These are phyloP conservation scores for Spongiforma sp. DNA, from an alignment of 1,284 basidiomycete genomes.

Conservation along the genomic window DNA sequence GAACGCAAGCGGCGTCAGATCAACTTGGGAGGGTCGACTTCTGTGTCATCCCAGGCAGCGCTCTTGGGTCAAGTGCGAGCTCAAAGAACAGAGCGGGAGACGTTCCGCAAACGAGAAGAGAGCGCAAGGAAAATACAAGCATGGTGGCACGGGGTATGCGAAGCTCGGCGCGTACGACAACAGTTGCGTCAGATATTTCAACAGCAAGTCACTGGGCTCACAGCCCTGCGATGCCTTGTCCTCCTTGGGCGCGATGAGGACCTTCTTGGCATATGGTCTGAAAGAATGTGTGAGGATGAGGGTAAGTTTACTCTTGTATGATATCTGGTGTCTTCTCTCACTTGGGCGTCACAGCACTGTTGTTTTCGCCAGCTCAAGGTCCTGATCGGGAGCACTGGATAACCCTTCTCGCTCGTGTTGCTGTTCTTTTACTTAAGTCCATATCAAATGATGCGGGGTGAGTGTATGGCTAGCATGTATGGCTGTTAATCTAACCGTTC, in stretches of 20 bases:
- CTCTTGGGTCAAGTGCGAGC: slow-evolving; percentile 67
- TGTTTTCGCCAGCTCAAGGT: slow-evolving; percentile 48
- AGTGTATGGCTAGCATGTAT: slow-evolving; percentile 21
- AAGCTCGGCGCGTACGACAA: slow-evolving; percentile 45
- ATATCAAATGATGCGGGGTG: slow-evolving; percentile 55
- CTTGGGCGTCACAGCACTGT: slow-evolving; percentile 37
- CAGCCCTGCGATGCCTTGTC: slow-evolving; percentile 64
- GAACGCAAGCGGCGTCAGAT: slow-evolving; percentile 60
- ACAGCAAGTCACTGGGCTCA: slow-evolving; percentile 52
- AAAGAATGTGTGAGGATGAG: slow-evolving; percentile 39
- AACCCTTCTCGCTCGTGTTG: slow-evolving; percentile 55
- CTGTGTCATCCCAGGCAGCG: slow-evolving; percentile 54
- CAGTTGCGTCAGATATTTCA: slow-evolving; percentile 42
- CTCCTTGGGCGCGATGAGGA: slow-evolving; percentile 61
- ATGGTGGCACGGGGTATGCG: slow-evolving; percentile 63
- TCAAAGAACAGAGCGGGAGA: slow-evolving; percentile 61
- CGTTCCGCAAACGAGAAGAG: slow-evolving; percentile 58
- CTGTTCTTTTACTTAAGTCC: slow-evolving; percentile 55
- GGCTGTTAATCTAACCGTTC: background rate
- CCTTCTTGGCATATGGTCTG: slow-evolving; percentile 57
- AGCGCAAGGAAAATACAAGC: slow-evolving; percentile 66
- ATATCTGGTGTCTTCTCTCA: slow-evolving; percentile 7
- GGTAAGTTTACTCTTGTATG: slow-evolving; percentile 40
- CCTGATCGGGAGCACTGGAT: slow-evolving; percentile 55
- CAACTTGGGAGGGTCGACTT: slow-evolving; percentile 73